Conservation (phyloP, 2,329 filamentous ascomycete species). For the Aureobasidium sp. region DNA sequence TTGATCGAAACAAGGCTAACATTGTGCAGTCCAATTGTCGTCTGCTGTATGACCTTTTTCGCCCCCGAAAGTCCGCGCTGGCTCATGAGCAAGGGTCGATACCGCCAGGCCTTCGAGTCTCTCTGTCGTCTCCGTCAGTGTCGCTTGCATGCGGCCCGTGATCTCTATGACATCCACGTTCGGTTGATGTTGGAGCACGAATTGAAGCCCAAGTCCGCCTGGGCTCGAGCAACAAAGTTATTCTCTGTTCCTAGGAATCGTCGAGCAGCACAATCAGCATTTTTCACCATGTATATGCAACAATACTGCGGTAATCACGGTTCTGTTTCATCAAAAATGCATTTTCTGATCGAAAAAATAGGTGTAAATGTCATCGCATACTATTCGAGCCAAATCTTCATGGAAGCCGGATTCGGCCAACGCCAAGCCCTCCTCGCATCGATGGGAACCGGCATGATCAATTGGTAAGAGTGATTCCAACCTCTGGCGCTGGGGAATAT, state of each 20-base stretch:
- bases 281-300: slow-evolving; percentile 20
- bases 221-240: slow-evolving; percentile 26
- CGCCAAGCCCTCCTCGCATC: slow-evolving; percentile 27
- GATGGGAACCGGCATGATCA: slow-evolving; percentile 28
- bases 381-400: slow-evolving; percentile 28
- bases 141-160: slow-evolving; percentile 34
- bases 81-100: slow-evolving; percentile 35
- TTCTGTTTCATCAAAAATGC: too few relatives aligned
- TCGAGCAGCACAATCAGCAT: slow-evolving; percentile 28
- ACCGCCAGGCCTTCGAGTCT: slow-evolving; percentile 32
- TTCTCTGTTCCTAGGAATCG: slow-evolving; percentile 29
- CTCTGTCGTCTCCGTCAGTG: slow-evolving; percentile 30
- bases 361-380: slow-evolving; percentile 28
- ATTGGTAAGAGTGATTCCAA: slow-evolving; percentile 22
- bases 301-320: slow-evolving; percentile 18
- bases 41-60: slow-evolving; percentile 31
- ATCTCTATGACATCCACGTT: slow-evolving; percentile 32
- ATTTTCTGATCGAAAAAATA: too few relatives aligned
- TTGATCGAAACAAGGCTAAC: not conserved
- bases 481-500: slow-evolving; percentile 4
- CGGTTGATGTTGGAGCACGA: slow-evolving; percentile 18
- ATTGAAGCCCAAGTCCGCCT: slow-evolving; percentile 16
- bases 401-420: slow-evolving; percentile 22
- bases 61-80: slow-evolving; percentile 39
- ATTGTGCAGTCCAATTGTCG: slow-evolving; percentile 22